phyloP scores from a whole-genome alignment of 257 asterid genomes.

The Nicotiana tomentosiformis region DNA sequence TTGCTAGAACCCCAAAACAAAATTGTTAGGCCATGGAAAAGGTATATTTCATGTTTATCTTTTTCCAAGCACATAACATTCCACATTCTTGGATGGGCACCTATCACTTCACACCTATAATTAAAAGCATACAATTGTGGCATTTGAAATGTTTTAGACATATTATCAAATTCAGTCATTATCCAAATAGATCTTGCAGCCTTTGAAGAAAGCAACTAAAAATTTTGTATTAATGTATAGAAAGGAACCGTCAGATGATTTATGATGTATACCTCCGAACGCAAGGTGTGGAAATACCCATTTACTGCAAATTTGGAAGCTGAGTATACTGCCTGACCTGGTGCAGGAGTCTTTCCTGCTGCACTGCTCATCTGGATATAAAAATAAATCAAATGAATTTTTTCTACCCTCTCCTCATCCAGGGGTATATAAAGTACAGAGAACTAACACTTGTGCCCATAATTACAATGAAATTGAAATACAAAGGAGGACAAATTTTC shows the following conservation, averaged over 20 bases:
- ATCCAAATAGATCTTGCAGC: background rate
- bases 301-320: conserved; percentile 83
- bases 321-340: conserved; percentile 93
- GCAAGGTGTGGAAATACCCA: conserved; percentile 91
- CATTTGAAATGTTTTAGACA: background rate
- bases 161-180: background rate
- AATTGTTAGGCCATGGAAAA: background rate
- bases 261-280: conserved; percentile 66
- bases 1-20: background rate
- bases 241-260: background rate
- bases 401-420: background rate
- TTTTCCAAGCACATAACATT: background rate
- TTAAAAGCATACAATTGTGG: background rate
- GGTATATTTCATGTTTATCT: background rate
- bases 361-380: conserved; percentile 95
- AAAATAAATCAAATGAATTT: conserved; percentile 7
- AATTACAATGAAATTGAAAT: background rate
- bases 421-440: conserved; percentile 2
- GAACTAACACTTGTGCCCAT: background rate
- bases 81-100: background rate
- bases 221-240: background rate
- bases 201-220: background rate
- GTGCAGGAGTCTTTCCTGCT: conserved; percentile 94
- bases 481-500: conserved; percentile 2
- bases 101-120: background rate